Percentiles rank a stretch among this genome's conserved stretches.
Evolutionary conservation across 495 filamentous ascomycete species (phyloP).

Genomic region (Xylaria venustula): DNA sequence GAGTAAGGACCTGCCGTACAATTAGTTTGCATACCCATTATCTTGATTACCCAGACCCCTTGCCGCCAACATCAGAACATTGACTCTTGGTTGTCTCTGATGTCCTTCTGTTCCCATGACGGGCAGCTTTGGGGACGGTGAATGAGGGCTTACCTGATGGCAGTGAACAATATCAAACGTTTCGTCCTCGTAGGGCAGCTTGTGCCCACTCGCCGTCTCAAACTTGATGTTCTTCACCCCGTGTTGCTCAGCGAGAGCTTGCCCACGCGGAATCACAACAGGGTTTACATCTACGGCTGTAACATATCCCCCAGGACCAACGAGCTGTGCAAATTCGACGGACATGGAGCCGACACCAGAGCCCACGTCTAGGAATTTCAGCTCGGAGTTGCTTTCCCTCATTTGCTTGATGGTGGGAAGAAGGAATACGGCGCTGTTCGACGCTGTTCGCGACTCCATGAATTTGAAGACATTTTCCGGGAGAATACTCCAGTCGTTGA

Average conservation of each 20-base stretch:
- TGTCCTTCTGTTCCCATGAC: not conserved
- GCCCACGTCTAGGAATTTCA: conserved; percentile 40
- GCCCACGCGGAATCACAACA: conserved; percentile 35
- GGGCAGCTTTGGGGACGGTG: conserved; percentile 15
- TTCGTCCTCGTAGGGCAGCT: conserved; percentile 39
- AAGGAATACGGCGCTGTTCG: conserved; percentile 35
- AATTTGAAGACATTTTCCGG: conserved; percentile 6
- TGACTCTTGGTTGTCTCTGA: not conserved
- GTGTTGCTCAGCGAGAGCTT: conserved; percentile 11
- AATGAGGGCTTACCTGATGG: conserved; percentile 16
- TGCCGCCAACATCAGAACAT: not conserved
- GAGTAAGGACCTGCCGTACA: conserved; percentile 28
- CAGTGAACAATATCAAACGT: conserved; percentile 43
- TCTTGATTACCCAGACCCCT: not conserved
- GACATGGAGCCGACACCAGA: conserved; percentile 41
- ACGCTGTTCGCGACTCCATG: conserved; percentile 32
- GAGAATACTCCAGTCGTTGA: not conserved
- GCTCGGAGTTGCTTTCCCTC: conserved; percentile 24
- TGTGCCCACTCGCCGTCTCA: conserved; percentile 34
- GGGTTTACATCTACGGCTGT: conserved; percentile 41
- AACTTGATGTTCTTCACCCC: conserved; percentile 36
- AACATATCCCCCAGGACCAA: conserved; percentile 36
- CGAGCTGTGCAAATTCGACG: conserved; percentile 31
- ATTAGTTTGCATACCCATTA: not conserved
- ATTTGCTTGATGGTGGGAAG: conserved; percentile 31